phyloP scores from a whole-genome alignment of 805 yeast genomes.

The Cyberlindnera maritima region DNA sequence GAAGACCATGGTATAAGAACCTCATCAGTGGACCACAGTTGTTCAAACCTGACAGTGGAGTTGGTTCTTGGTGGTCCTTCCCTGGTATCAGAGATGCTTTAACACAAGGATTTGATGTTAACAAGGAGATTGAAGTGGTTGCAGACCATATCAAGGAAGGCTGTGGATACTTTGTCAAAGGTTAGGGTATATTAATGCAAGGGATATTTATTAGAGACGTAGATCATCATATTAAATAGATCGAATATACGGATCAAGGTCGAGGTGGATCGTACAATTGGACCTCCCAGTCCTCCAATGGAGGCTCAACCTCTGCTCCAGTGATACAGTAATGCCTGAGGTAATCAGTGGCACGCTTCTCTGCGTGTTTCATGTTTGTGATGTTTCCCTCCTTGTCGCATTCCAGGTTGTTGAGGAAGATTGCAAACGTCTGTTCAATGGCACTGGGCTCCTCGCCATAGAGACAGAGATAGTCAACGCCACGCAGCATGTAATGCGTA shows the following conservation, averaged over 20 bases:
- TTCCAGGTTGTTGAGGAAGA: conserved; percentile 7
- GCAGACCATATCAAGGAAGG: conserved; percentile 28
- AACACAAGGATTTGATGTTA: conserved; percentile 52
- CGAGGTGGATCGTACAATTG: not conserved
- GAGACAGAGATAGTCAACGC: conserved; percentile 2
- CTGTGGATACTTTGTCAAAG: conserved; percentile 14
- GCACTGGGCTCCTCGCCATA: conserved; percentile 10
- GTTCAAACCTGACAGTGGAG: conserved; percentile 47
- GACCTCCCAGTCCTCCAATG: conserved; percentile 7
- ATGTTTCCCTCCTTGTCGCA: not conserved
- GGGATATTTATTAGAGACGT: too few relatives aligned
- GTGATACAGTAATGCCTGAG: conserved; percentile 1
- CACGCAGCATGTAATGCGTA: conserved; percentile 2
- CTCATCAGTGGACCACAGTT: conserved; percentile 66
- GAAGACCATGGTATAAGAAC: conserved; percentile 67
- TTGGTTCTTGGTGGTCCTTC: conserved; percentile 59
- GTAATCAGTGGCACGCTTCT: conserved; percentile 7
- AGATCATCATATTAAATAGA: too few relatives aligned
- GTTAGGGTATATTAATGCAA: conserved; percentile 1
- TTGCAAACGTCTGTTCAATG: conserved; percentile 8
- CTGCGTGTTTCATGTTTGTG: conserved; percentile 2
- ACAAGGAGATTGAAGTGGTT: conserved; percentile 45
- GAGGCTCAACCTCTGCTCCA: not conserved
- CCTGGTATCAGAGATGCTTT: conserved; percentile 76
- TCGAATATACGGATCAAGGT: too few relatives aligned